phyloP scores from a whole-genome alignment of 2,329 filamentous ascomycete genomes.

The Apiospora hydei region DNA sequence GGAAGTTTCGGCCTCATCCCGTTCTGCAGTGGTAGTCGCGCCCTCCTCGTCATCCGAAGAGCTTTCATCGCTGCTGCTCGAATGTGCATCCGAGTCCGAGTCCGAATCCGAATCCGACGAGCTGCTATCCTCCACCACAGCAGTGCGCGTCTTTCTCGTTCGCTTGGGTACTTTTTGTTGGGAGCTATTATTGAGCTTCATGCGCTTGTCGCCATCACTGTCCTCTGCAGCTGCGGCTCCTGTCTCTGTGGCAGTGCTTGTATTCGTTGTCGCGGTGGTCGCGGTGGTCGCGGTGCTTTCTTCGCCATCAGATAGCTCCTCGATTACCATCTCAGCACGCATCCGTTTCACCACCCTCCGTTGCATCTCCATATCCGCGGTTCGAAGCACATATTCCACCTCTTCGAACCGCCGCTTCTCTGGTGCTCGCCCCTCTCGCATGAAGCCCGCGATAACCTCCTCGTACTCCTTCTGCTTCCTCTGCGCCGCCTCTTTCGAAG shows the following conservation, averaged over 20 bases:
- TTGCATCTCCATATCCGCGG: conserved; percentile 60
- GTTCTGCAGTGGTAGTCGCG: conserved; percentile 22
- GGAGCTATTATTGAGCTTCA: conserved; percentile 54
- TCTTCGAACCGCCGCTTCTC: conserved; percentile 61
- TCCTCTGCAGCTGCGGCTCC: conserved; percentile 28
- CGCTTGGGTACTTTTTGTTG: conserved; percentile 53
- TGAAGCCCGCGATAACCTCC: conserved; percentile 59
- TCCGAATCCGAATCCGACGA: conserved; percentile 48
- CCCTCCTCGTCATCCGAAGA: conserved; percentile 43
- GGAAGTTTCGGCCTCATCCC: neutral
- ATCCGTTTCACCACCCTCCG: conserved; percentile 67
- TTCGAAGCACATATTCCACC: conserved; percentile 56
- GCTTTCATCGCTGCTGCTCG: conserved; percentile 36
- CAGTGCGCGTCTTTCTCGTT: conserved; percentile 59
- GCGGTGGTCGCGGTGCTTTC: conserved; percentile 42
- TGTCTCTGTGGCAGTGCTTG: conserved; percentile 34
- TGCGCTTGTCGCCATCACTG: conserved; percentile 46
- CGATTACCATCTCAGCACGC: conserved; percentile 65
- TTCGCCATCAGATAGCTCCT: conserved; percentile 60
- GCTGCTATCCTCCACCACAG: conserved; percentile 50
- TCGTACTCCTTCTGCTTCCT: conserved; percentile 64
- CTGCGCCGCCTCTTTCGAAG: conserved; percentile 54
- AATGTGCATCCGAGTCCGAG: conserved; percentile 35
- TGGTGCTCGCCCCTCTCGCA: conserved; percentile 41
- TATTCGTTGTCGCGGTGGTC: conserved; percentile 12